Percentiles rank a stretch among this genome's conserved stretches.
phyloP scores from a whole-genome alignment of 1,284 basidiomycete genomes.

The Wallemia hederae region DNA sequence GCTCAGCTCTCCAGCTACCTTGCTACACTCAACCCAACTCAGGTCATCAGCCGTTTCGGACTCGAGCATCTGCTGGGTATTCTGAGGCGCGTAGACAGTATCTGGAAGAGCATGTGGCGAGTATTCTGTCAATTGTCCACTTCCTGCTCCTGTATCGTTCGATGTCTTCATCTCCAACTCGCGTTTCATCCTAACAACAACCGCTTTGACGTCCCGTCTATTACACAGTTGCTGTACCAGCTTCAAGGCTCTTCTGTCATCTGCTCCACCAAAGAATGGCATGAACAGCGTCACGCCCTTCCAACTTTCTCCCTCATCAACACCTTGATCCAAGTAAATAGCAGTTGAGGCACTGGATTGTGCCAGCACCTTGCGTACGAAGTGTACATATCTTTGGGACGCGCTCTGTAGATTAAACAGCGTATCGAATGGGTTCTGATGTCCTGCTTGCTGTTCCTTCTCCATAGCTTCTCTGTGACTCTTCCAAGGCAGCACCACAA shows the following conservation, averaged over 20 bases:
- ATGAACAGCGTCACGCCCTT: constrained; percentile 37
- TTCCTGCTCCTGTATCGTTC: constrained; percentile 7
- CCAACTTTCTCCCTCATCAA: constrained; percentile 15
- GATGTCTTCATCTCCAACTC: constrained; percentile 5
- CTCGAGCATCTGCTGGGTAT: constrained; percentile 30
- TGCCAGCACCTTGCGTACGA: background rate
- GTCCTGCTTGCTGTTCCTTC: background rate
- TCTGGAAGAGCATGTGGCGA: constrained; percentile 24
- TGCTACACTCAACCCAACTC: constrained; percentile 29
- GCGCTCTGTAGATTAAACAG: background rate
- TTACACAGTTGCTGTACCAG: constrained; percentile 50
- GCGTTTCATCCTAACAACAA: constrained; percentile 28
- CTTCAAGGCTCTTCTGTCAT: constrained; percentile 53
- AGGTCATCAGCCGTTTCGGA: constrained; percentile 45
- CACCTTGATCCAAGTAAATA: constrained; percentile 44
- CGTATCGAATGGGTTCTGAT: background rate
- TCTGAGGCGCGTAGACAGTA: constrained; percentile 33
- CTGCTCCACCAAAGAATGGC: constrained; percentile 72
- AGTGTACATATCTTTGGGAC: background rate
- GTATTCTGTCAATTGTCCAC: constrained; percentile 8
- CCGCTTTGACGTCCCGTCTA: constrained; percentile 32
- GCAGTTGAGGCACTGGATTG: constrained; percentile 20
- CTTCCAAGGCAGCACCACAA: constrained; percentile 18
- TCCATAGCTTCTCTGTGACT: background rate
- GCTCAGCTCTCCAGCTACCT: constrained; percentile 7